Percentiles rank a stretch among this genome's conserved stretches.
Evolutionary conservation across 768 basidiomycete species (phyloP).

Genomic region (Rubroboletus satanas): DNA sequence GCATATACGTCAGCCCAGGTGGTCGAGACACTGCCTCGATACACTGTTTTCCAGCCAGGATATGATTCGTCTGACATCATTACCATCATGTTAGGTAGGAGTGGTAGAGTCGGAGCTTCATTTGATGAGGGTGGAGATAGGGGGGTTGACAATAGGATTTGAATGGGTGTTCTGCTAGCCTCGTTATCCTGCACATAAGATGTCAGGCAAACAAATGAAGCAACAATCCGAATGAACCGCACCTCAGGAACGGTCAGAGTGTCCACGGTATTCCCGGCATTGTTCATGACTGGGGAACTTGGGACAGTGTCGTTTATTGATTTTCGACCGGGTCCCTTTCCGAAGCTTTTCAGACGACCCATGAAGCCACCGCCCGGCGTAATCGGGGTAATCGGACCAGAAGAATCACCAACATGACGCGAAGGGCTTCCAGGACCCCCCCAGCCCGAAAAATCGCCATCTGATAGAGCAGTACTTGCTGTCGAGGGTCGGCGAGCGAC

Average conservation of each 20-base stretch:
- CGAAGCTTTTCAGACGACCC: constrained; percentile 74
- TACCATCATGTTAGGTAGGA: constrained; percentile 59
- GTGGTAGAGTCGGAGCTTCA: constrained; percentile 66
- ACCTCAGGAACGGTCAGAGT: constrained; percentile 24
- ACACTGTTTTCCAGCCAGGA: constrained; percentile 72
- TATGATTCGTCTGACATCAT: constrained; percentile 79
- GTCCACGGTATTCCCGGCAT: constrained; percentile 13
- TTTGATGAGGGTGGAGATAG: constrained; percentile 61
- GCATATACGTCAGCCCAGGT: constrained; percentile 48
- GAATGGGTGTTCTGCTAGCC: constrained; percentile 46
- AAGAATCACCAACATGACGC: constrained; percentile 22
- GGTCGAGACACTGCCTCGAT: constrained; percentile 63
- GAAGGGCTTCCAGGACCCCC: constrained; percentile 36
- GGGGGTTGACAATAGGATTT: constrained; percentile 50
- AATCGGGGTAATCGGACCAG: constrained; percentile 42
- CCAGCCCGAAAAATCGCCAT: constrained; percentile 51
- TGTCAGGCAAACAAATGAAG: background rate
- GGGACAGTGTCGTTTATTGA: constrained; percentile 16
- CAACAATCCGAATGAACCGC: background rate
- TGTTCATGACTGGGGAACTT: constrained; percentile 23
- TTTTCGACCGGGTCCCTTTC: constrained; percentile 49
- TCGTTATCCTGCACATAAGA: constrained; percentile 22
- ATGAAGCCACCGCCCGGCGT: constrained; percentile 62
- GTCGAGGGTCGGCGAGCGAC: constrained; percentile 45
- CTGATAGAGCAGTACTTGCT: constrained; percentile 38